These are phyloP conservation scores for Coemansia sp. DNA, from an alignment of 192 early-diverging fungal genomes.

Conservation along the genomic window DNA sequence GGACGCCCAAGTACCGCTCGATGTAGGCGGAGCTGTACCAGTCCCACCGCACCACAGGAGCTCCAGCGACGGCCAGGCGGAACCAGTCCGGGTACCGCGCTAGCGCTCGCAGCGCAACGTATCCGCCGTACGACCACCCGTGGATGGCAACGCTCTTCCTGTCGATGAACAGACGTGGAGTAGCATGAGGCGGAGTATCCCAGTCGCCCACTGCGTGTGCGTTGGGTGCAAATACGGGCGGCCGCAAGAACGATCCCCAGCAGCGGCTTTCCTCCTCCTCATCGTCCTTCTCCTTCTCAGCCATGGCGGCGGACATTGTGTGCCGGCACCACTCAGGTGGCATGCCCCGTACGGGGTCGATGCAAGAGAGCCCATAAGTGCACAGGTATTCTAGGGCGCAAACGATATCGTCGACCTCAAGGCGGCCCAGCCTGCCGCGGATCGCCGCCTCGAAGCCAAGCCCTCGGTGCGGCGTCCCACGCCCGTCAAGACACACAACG, in stretches of 20 bases:
- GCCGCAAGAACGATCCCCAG: slow-evolving; percentile 22
- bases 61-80: slow-evolving; percentile 65
- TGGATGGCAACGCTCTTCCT: slow-evolving; percentile 61
- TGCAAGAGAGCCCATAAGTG: slow-evolving; percentile 4
- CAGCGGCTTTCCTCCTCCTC: neutral
- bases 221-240: slow-evolving; percentile 14
- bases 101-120: slow-evolving; percentile 64
- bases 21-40: slow-evolving; percentile 74
- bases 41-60: slow-evolving; percentile 73
- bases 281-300: slow-evolving; percentile 10
- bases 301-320: neutral
- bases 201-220: neutral
- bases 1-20: slow-evolving; percentile 68
- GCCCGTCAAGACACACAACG: slow-evolving; percentile 65
- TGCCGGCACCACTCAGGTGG: slow-evolving; percentile 11
- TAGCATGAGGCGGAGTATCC: neutral
- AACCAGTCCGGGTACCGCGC: slow-evolving; percentile 62
- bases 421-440: slow-evolving; percentile 30
- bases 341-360: neutral
- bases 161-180: slow-evolving; percentile 49
- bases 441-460: slow-evolving; percentile 61
- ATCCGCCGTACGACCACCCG: slow-evolving; percentile 78
- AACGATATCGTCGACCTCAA: slow-evolving; percentile 61
- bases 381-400: slow-evolving; percentile 18
- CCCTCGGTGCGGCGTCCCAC: slow-evolving; percentile 67